Base-by-base conservation (phyloP, 2,329 filamentous ascomycete genomes). In the Calonectria pteridis region DNA sequence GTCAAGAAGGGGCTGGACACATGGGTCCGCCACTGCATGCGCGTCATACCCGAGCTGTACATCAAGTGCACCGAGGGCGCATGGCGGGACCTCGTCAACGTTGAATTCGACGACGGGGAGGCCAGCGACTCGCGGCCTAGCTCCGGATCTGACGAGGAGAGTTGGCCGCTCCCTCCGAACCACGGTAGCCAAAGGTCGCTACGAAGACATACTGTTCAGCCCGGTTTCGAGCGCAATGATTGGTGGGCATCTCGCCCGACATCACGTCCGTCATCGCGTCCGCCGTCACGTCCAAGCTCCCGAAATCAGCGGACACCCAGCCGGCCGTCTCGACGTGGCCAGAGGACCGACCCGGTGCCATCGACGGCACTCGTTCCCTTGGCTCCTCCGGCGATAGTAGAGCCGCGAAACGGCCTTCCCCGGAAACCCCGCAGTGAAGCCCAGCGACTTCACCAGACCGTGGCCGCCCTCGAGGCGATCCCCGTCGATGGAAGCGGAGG, bases 31-130 rank as follows among this genome's bases (percentile, higher is more conserved):
- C 37, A 62, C 55, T 62, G 55, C 33, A 62, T 62, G 55, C 55
- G 55, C 33, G 55, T 62, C 6, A 62, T 62, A 10, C 55, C 55
- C 14, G 55, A 62, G 55, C 55, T 62, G 23, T 62, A 62, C 55
- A 62, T 62, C 55, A 62, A 62, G 55, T 62, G 55, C 35, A 62
- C 55, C 23, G 55, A 62, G 55, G 55, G 55, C n/a, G 55, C 55
- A 14, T 62, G 55, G 55, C 37, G 33, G 23, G 55, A 62, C 35
- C 35, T 62, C 23, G 55, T 62, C 5, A 62, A 62, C 23, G 23
- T 18, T 14, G 35, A 40, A 14, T 62, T 40, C 33, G 55, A 62
- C 35, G 55, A 62, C 23, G 55, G 23, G 3, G 4, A 40, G 14
- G 37, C 33, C 6, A 62, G 55, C 35, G 33, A 40, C 35, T 62